phyloP scores from a whole-genome alignment of 75 land plant species.

The Sequoiadendron giganteum region DNA sequence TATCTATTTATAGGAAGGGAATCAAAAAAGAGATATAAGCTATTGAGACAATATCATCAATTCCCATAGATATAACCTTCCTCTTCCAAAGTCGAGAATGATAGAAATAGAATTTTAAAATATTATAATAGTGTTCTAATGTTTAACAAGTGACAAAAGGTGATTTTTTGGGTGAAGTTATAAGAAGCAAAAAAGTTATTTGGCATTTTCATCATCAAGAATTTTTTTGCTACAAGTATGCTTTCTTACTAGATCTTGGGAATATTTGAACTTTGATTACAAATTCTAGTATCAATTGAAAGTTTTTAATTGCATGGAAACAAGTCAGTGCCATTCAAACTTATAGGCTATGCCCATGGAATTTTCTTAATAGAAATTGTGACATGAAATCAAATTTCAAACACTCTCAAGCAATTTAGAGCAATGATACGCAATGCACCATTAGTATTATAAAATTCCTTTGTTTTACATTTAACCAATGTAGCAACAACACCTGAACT shows the following conservation, averaged over 20 bases:
- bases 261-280: not conserved
- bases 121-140: not conserved
- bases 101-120: not conserved
- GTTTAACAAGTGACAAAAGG: slow-evolving; percentile 54
- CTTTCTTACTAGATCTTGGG: not conserved
- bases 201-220: slow-evolving; percentile 94
- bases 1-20: not conserved
- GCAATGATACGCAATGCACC: not conserved
- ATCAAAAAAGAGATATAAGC: not conserved
- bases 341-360: not conserved
- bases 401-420: not conserved
- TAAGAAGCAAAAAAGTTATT: slow-evolving; percentile 78
- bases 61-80: not conserved
- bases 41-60: not conserved
- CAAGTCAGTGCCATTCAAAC: not conserved
- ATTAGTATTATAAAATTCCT: not conserved
- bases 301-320: not conserved
- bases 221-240: slow-evolving; percentile 98
- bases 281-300: not conserved
- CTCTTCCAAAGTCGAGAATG: not conserved
- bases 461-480: not conserved
- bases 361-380: not conserved
- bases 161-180: slow-evolving; percentile 96
- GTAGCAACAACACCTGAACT: not conserved
- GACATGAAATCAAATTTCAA: not conserved